Percentiles rank a stretch among this genome's conserved stretches.
These are phyloP conservation scores for Trichoderma cornu-damae DNA, from an alignment of 2,329 filamentous ascomycete genomes.

Conservation along the genomic window DNA sequence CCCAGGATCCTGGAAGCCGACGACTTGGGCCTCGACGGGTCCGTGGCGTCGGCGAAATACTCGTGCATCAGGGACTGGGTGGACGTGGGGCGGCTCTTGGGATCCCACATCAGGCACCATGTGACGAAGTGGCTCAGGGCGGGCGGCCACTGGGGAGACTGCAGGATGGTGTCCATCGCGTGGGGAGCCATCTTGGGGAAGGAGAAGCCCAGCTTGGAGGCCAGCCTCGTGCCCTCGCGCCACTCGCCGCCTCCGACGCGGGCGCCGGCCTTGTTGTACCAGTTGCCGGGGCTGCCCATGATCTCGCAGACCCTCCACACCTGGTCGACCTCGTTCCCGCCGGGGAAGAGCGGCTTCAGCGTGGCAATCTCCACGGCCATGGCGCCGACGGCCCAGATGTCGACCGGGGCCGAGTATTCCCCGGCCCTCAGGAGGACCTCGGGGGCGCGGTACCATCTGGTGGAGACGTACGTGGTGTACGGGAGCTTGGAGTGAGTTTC, in stretches of 20 bases:
- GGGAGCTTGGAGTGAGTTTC: slow-evolving; percentile 95
- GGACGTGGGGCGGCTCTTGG: slow-evolving; percentile 83
- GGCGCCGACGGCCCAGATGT: slow-evolving; percentile 96
- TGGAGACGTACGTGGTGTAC: slow-evolving; percentile 98
- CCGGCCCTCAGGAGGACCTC: slow-evolving; percentile 91
- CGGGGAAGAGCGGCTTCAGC: slow-evolving; percentile 91
- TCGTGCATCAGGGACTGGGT: slow-evolving; percentile 92
- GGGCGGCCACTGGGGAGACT: slow-evolving; percentile 83
- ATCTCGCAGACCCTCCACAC: slow-evolving; percentile 99
- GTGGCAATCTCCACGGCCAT: slow-evolving; percentile 99
- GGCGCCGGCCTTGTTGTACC: slow-evolving; percentile 86
- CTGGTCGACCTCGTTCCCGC: slow-evolving; percentile 96
- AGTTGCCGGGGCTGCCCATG: slow-evolving; percentile 97
- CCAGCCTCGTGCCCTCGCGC: slow-evolving; percentile 88
- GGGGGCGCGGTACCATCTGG: slow-evolving; percentile 94
- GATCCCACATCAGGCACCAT: slow-evolving; percentile 99
- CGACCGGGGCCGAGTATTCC: slow-evolving; percentile 94
- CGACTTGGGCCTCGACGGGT: slow-evolving; percentile 88
- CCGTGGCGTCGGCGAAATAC: slow-evolving; percentile 87
- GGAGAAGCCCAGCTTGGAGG: slow-evolving; percentile 94
- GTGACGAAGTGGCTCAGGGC: slow-evolving; percentile 90
- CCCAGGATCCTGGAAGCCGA: slow-evolving; percentile 78
- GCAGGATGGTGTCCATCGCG: slow-evolving; percentile 89
- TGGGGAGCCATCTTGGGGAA: slow-evolving; percentile 99
- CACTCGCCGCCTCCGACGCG: slow-evolving; percentile 94